Evolutionary conservation across 768 basidiomycete genomes (phyloP).

Genomic region (Kwoniella botswanensis): DNA sequence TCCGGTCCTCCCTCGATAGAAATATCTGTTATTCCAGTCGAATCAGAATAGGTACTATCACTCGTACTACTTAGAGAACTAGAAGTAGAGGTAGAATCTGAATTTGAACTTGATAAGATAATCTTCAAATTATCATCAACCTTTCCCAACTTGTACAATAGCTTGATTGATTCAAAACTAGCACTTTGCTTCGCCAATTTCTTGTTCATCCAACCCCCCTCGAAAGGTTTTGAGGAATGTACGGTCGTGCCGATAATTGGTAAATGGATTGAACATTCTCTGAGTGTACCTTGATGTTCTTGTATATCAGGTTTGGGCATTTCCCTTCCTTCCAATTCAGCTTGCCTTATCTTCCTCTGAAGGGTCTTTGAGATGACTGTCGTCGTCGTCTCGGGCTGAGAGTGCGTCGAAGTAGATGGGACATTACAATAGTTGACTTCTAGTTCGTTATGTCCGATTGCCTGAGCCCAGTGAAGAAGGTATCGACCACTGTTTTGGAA

Average conservation of each 20-base stretch:
- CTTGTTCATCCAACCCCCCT: conserved; percentile 27
- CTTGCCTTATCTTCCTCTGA: neutral
- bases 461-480: conserved; percentile 28
- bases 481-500: conserved; percentile 28
- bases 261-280: conserved; percentile 29
- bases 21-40: too few relatives aligned
- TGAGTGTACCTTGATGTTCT: conserved; percentile 19
- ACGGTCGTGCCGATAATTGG: conserved; percentile 14
- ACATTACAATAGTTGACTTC: conserved; percentile 2
- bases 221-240: neutral
- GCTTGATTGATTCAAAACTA: conserved; percentile 22
- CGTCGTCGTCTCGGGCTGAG: neutral
- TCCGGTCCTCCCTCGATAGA: neutral
- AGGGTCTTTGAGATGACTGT: neutral
- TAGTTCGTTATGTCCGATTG: conserved; percentile 25
- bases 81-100: neutral
- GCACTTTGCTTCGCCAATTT: conserved; percentile 36
- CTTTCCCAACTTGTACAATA: conserved; percentile 27
- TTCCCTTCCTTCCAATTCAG: neutral
- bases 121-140: conserved; percentile 30
- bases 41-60: neutral
- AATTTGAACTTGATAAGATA: conserved; percentile 14
- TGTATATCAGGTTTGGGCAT: conserved; percentile 13
- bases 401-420: neutral
- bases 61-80: too few relatives aligned